Percentiles rank a stretch among this genome's conserved stretches.
Conservation (phyloP, 1,139 yeast genomes). For the Ogataea hybrid region DNA sequence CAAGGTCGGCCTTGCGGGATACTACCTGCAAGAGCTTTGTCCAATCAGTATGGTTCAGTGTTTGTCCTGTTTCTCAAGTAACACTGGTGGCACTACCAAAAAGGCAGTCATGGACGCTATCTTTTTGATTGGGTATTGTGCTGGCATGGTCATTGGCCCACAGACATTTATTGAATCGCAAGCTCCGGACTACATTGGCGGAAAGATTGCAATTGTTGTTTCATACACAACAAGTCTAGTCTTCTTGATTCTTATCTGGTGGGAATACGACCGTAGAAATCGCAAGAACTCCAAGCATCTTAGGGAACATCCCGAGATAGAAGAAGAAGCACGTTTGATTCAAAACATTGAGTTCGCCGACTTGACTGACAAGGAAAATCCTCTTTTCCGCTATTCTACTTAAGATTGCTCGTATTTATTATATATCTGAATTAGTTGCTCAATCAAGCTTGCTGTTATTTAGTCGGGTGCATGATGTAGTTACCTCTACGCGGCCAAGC, state of each 20-base stretch:
- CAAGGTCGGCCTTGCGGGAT: conserved; percentile 4
- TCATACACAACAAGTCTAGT: conserved; percentile 11
- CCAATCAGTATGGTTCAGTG: conserved; percentile 3
- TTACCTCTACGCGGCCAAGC: too few species aligned
- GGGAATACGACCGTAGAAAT: conserved; percentile 17
- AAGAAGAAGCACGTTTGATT: background rate
- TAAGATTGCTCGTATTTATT: background rate
- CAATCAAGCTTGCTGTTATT: background rate
- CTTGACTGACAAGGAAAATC: conserved; percentile 49
- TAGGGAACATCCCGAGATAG: conserved; percentile 20
- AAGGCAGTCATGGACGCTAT: conserved; percentile 50
- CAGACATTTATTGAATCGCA: conserved; percentile 44
- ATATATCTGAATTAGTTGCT: background rate
- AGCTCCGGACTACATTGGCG: conserved; percentile 45
- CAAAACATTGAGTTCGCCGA: conserved; percentile 50
- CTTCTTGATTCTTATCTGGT: conserved; percentile 10
- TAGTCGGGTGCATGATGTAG: too few species aligned
- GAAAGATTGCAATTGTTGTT: conserved; percentile 35
- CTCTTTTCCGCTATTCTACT: conserved; percentile 39
- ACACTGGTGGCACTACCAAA: conserved; percentile 8
- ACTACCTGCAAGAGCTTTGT: background rate
- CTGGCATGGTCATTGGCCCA: conserved; percentile 36
- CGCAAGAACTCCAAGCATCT: conserved; percentile 24
- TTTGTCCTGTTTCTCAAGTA: conserved; percentile 17
- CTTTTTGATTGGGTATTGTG: conserved; percentile 39